Base-by-base conservation (phyloP, 495 filamentous ascomycete species). In the Pseudomonodictys pantanalensis region DNA sequence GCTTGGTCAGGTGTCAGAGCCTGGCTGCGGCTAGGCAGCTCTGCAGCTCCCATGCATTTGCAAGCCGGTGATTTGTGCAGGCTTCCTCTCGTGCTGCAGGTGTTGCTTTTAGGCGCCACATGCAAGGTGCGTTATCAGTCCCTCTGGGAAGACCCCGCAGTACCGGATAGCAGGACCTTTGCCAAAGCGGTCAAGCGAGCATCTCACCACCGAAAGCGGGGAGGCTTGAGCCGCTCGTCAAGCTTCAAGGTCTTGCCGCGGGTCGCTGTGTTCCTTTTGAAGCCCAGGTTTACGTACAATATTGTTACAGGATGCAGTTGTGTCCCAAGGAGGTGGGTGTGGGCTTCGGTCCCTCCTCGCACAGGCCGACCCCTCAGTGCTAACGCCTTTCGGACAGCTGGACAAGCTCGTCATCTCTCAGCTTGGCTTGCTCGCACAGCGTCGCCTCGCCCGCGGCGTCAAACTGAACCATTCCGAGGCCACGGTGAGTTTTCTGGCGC, bases 391-490 rank as follows among this genome's bases (percentile, higher is more conserved):
- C 47, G 56, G 20, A 49, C 63, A 97, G 95, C 77, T 97, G 65
- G 93, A 98, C 79, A 98, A 98, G 83, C 90, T 98, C 75, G 80
- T 85, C 67, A 92, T 95, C 71, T 92, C 91, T 26, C 91, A 96
- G 69, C 75, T 95, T 45, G 93, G 95, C 49, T 80, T 88, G 57
- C 80, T 97, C 52, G 93, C 93, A 55, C 93, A 98, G 77, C 80
- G 84, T 38, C 84, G 93, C 52, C 85, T 98, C 35, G 93, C 93
- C 42, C 79, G 93, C 56, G 93, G 93, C 49, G 83, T 97, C 26
- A 86, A 83, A 62, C 76, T 98, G 64, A 98, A 98, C 72, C 90
- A 97, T 77, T 78, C 87, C 22, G 93, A 98, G 76, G 90, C 93
- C 49, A 86, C 82, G 46, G 91, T 95, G 81, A 62, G 84, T 76